These are phyloP conservation scores for Phytophthora fragariae DNA, from an alignment of 352 stramenopile genomes.

Conservation along the genomic window DNA sequence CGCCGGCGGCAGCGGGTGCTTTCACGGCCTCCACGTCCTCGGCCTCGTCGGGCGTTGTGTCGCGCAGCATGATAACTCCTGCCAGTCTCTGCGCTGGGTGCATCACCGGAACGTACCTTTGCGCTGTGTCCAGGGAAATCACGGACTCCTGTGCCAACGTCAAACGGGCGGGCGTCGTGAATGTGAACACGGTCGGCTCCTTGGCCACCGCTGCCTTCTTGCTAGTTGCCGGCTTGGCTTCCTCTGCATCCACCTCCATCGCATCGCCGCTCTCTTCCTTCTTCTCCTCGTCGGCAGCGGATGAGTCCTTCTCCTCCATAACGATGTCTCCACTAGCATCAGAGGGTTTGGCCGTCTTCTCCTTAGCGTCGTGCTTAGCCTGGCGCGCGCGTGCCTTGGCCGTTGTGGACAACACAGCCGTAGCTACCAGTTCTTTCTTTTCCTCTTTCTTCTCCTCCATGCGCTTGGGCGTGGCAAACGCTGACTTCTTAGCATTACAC, in stretches of 20 bases:
- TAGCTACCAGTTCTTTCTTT: constrained; percentile 98
- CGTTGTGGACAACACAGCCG: constrained; percentile 97
- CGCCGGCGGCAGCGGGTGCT: constrained; percentile 86
- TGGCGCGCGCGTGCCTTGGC: constrained; percentile 95
- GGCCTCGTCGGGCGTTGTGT: constrained; percentile 93
- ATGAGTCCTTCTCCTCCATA: constrained; percentile 58
- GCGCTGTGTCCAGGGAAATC: constrained; percentile 91
- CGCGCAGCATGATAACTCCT: constrained; percentile 96
- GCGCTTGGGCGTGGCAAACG: constrained; percentile 98
- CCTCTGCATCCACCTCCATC: constrained; percentile 83
- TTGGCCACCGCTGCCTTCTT: constrained; percentile 80
- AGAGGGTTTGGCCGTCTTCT: constrained; percentile 58
- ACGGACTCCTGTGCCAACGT: constrained; percentile 93
- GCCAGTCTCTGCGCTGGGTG: constrained; percentile 70
- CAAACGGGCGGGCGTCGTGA: constrained; percentile 95
- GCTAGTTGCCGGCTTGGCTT: constrained; percentile 42
- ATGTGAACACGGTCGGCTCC: constrained; percentile 93
- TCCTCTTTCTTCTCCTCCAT: constrained; percentile 99
- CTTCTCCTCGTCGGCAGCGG: constrained; percentile 57
- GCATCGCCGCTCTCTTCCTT: constrained; percentile 49
- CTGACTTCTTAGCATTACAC: constrained; percentile 95
- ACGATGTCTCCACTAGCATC: constrained; percentile 63
- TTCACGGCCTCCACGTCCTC: constrained; percentile 96
- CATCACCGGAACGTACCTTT: constrained; percentile 93
- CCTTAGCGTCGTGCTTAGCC: constrained; percentile 93